Conservation (phyloP, 2,329 filamentous ascomycete genomes). For the Neurospora sp. region DNA sequence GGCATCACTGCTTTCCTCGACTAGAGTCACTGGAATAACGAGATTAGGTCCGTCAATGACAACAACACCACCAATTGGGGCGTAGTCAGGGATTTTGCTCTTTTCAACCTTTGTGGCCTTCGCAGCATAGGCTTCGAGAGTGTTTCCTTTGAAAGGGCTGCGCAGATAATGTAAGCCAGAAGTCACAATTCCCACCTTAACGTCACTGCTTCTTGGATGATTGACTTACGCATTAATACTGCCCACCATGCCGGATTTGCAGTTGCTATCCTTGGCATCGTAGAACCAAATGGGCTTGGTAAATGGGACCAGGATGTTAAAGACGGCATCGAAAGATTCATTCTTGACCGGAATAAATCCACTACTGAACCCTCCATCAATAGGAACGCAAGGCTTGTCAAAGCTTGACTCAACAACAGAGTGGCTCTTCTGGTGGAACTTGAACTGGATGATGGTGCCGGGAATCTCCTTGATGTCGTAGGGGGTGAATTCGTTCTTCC, state of each 20-base stretch:
- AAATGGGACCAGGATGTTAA: conserved; percentile 23
- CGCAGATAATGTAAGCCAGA: neutral
- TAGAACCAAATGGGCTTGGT: conserved; percentile 29
- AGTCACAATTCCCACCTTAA: neutral
- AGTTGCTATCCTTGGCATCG: conserved; percentile 25
- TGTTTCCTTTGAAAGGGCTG: conserved; percentile 23
- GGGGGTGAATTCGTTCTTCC: conserved; percentile 23
- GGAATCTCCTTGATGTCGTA: no score
- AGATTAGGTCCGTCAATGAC: conserved; percentile 22
- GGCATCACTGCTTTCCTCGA: neutral
- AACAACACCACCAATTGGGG: conserved; percentile 26
- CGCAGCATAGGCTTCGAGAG: conserved; percentile 26
- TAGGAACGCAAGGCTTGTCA: conserved; percentile 29
- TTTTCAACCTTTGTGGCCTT: conserved; percentile 18
- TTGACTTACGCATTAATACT: conserved; percentile 31
- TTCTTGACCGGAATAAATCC: conserved; percentile 27
- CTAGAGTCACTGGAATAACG: neutral
- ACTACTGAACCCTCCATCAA: conserved; percentile 28
- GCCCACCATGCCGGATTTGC: conserved; percentile 36
- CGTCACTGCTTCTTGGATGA: neutral
- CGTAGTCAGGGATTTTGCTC: conserved; percentile 25
- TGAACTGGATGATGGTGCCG: conserved; percentile 26
- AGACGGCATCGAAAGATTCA: conserved; percentile 23
- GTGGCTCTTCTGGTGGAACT: conserved; percentile 27
- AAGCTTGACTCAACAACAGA: conserved; percentile 31